These are phyloP conservation scores for Piromyces finnis DNA, from an alignment of 192 early-diverging fungal genomes.

Conservation along the genomic window DNA sequence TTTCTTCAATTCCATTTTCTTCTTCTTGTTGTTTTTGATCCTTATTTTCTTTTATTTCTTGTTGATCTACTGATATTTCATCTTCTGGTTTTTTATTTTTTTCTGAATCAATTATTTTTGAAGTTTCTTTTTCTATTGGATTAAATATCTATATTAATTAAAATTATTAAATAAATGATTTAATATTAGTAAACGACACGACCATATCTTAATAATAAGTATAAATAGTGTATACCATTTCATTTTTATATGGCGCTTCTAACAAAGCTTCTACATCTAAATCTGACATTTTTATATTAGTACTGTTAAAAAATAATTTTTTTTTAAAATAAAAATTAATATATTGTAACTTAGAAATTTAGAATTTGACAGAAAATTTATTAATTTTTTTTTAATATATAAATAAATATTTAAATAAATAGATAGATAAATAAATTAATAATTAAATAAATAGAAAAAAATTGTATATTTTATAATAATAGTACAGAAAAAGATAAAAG, in stretches of 20 bases:
- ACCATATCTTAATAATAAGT: too few relatives aligned
- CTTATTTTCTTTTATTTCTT: slow-evolving; percentile 12
- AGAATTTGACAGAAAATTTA: too few relatives aligned
- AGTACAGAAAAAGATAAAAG: too few relatives aligned
- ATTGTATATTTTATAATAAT: too few relatives aligned
- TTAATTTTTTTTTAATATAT: too few relatives aligned
- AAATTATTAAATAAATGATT: background rate
- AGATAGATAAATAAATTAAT: too few relatives aligned
- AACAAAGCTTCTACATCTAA: slow-evolving; percentile 39
- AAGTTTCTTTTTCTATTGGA: slow-evolving; percentile 4
- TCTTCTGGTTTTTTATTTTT: slow-evolving; percentile 2
- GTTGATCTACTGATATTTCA: background rate
- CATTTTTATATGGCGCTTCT: slow-evolving; percentile 40
- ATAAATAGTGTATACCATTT: slow-evolving; percentile 3
- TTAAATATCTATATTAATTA: background rate
- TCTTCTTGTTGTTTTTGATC: slow-evolving; percentile 12
- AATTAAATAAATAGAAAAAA: too few relatives aligned
- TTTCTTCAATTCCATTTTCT: slow-evolving; percentile 8
- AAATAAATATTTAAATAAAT: too few relatives aligned
- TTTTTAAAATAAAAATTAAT: too few relatives aligned
- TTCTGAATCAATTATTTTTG: slow-evolving; percentile 7
- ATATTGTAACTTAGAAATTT: too few relatives aligned
- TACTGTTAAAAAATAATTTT: too few relatives aligned
- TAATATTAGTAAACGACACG: background rate
- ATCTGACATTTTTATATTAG: slow-evolving; percentile 8